Percentiles rank a stretch among this genome's conserved stretches.
phyloP scores from a whole-genome alignment of 2,329 filamentous ascomycete genomes.

The Ophiocordyceps robertsii region DNA sequence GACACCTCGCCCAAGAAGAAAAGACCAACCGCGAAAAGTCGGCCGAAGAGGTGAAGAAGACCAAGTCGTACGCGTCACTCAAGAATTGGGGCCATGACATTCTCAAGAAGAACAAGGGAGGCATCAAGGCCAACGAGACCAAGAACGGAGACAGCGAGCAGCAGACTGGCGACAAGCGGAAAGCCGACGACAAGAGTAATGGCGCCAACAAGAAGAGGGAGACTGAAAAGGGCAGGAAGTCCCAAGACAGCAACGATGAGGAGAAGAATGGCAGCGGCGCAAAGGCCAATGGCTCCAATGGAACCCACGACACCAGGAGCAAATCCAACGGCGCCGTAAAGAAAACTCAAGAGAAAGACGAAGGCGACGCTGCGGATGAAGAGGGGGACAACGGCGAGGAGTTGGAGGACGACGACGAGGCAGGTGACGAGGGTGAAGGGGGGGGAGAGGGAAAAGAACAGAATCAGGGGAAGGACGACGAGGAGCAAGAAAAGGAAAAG shows the following conservation, averaged over 20 bases:
- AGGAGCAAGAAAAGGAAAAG: background rate
- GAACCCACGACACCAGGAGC: background rate
- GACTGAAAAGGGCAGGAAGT: conserved; percentile 1
- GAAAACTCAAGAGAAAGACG: background rate
- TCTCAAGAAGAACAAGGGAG: conserved; percentile 23
- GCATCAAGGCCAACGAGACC: conserved; percentile 4
- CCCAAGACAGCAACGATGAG: conserved; percentile 2
- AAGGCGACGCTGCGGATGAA: background rate
- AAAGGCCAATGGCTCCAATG: background rate
- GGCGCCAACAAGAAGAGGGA: conserved; percentile 4
- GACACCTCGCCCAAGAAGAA: conserved; percentile 52
- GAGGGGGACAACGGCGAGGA: background rate
- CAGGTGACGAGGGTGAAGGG: background rate
- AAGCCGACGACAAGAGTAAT: background rate
- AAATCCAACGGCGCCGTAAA: background rate
- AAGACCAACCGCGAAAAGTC: conserved; percentile 40
- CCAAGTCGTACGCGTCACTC: conserved; percentile 41
- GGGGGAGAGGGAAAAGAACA: background rate
- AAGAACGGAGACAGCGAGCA: conserved; percentile 4
- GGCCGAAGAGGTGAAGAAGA: conserved; percentile 28
- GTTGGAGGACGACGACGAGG: background rate
- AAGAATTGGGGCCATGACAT: conserved; percentile 50
- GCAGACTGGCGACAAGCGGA: background rate
- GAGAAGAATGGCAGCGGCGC: conserved; percentile 6
- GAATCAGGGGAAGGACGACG: background rate